Evolutionary conservation across 2,329 filamentous ascomycete genomes (phyloP).

Genomic region (Colletotrichum siamense): DNA sequence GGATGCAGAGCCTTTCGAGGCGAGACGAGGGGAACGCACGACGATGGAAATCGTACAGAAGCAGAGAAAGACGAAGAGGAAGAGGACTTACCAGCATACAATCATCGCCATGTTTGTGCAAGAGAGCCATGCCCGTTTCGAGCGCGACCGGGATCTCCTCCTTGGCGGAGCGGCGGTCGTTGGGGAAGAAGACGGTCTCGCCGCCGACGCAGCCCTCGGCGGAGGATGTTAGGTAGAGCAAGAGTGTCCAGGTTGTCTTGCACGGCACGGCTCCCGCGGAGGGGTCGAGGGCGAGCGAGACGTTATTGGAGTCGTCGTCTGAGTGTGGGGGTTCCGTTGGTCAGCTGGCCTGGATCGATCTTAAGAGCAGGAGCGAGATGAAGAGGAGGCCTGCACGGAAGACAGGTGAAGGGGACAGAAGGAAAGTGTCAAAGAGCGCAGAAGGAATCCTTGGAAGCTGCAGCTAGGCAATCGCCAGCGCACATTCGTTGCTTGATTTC

Average conservation of each 20-base stretch:
- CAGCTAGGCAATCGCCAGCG: not conserved
- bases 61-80: not conserved
- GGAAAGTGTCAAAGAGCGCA: not conserved
- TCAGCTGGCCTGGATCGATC: constrained; percentile 7
- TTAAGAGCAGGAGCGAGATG: not conserved
- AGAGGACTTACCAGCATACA: constrained; percentile 72
- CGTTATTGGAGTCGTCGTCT: constrained; percentile 88
- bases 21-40: not conserved
- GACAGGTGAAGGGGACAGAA: constrained; percentile 5
- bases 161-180: constrained; percentile 59
- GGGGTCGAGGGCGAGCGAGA: constrained; percentile 43
- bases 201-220: constrained; percentile 74
- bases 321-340: constrained; percentile 18
- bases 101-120: constrained; percentile 88
- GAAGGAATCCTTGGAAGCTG: not conserved
- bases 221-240: constrained; percentile 80
- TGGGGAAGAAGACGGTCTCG: constrained; percentile 90
- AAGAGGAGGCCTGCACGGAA: constrained; percentile 14
- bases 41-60: not conserved
- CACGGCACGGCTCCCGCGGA: constrained; percentile 44
- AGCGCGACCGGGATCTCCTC: constrained; percentile 75
- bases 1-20: not conserved
- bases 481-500: not conserved
- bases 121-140: constrained; percentile 83
- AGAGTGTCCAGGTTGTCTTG: constrained; percentile 88